phyloP scores from a whole-genome alignment of 2,329 filamentous ascomycete genomes.

The Xylaria sp. region DNA sequence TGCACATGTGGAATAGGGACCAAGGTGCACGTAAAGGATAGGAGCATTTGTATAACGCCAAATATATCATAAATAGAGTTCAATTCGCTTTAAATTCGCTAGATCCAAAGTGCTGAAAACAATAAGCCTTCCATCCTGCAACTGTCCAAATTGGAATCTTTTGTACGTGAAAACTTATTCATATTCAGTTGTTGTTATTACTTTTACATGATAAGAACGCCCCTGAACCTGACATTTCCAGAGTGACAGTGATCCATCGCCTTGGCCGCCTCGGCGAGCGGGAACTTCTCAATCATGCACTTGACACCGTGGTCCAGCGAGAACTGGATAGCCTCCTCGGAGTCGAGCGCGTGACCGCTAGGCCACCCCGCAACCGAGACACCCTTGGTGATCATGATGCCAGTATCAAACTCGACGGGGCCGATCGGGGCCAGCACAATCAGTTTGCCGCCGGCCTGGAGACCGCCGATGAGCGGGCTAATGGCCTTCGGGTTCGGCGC shows the following conservation, averaged over 20 bases:
- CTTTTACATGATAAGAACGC: conserved; percentile 56
- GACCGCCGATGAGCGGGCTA: conserved; percentile 62
- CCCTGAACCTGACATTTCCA: conserved; percentile 59
- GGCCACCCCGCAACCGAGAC: conserved; percentile 72
- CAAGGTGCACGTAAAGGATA: background rate
- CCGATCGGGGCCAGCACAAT: conserved; percentile 67
- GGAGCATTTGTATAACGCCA: background rate
- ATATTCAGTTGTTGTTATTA: background rate
- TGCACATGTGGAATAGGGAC: no score
- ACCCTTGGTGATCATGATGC: conserved; percentile 59
- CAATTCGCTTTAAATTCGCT: background rate
- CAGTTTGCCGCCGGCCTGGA: conserved; percentile 67
- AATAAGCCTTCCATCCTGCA: background rate
- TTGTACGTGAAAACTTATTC: background rate
- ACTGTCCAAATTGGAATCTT: background rate
- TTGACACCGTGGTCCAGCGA: conserved; percentile 69
- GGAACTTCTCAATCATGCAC: conserved; percentile 73
- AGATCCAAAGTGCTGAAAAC: background rate
- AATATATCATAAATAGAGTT: background rate
- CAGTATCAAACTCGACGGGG: conserved; percentile 57
- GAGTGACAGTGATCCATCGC: conserved; percentile 57
- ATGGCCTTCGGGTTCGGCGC: conserved; percentile 70
- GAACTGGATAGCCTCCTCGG: conserved; percentile 74
- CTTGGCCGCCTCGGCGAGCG: conserved; percentile 62
- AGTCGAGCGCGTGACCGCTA: conserved; percentile 70